phyloP scores from a whole-genome alignment of 768 basidiomycete genomes.

The Boletus patriciae region DNA sequence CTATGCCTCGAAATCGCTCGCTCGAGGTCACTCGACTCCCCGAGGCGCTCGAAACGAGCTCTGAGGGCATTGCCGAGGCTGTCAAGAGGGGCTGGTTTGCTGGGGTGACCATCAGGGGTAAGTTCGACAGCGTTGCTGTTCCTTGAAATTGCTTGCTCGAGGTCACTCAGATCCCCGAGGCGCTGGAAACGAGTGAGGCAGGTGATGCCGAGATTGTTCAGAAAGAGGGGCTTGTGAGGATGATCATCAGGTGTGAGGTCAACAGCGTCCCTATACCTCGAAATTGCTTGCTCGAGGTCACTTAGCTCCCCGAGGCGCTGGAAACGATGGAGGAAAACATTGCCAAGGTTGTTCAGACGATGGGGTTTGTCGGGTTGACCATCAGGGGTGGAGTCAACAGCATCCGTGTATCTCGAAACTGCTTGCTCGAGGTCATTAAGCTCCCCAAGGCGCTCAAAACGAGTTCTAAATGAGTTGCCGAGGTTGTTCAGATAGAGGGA shows the following conservation, averaged over 20 bases:
- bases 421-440: constrained; percentile 1
- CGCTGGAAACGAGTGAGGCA: not conserved
- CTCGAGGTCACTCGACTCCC: not conserved
- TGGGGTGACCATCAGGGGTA: not conserved
- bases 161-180: not conserved
- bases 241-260: no score
- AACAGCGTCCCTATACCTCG: no score
- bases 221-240: no score
- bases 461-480: not conserved
- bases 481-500: not conserved
- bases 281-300: no score
- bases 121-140: not conserved
- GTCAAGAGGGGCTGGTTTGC: not conserved
- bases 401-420: not conserved
- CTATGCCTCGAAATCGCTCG: not conserved
- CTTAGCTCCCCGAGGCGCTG: no score
- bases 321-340: no score
- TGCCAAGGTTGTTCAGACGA: no score
- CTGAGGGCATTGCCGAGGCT: no score
- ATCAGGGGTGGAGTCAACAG: not conserved
- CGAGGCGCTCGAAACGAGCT: not conserved
- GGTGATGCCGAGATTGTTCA: no score
- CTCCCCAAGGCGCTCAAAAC: not conserved
- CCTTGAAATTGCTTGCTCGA: not conserved
- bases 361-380: not conserved